Base-by-base conservation (phyloP, 2,329 filamentous ascomycete species). In the Trichophyton mentagrophytes region DNA sequence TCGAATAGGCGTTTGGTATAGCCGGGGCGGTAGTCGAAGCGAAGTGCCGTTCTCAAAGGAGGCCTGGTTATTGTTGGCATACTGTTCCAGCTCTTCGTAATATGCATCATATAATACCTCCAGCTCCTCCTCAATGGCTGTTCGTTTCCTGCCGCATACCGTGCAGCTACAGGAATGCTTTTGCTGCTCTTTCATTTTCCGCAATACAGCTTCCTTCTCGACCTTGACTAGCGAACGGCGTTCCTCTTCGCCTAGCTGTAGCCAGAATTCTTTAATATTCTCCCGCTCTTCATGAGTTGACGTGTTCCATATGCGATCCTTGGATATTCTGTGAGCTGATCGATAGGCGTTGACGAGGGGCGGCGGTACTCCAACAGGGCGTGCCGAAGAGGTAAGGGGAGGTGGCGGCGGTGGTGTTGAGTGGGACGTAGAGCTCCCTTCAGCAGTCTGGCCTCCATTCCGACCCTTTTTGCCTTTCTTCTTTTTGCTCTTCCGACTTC, bases 161-260 rank as follows among this genome's bases (percentile, higher is more conserved):
- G 90, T 95, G 75, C 93, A 99, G 73, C 91, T 96, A 79, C 93
- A 99, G 1, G 92, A 97, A 73, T 97, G 91, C 75, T 97, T 97
- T 74, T 99, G 93, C 74, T 99, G 93, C 74, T 99, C 93, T 80
- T 99, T 99, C 93, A 99, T 99, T 79, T 99, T 99, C 71, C 89
- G 90, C 61, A 99, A 78, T 0, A 99, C 93, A 6, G 93, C 92
- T 74, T 99, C 92, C 77, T 99, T 99, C 76, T 99, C 93, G 33
- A 99, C 92, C 75, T 96, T 96, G 70, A 99, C 90, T 55, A 99
- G 79, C 15, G 89, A 93, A 72, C 95, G 93, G 67, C 93, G 88
- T 72, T 97, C 91, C 42, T 95, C 89, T 73, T 99, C 93, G 66
- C 89, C 90, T 49, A 99, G 76, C 15, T 90, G 90, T 59, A 99